phyloP scores from a whole-genome alignment of 768 basidiomycete species.

The Russula olivacea region DNA sequence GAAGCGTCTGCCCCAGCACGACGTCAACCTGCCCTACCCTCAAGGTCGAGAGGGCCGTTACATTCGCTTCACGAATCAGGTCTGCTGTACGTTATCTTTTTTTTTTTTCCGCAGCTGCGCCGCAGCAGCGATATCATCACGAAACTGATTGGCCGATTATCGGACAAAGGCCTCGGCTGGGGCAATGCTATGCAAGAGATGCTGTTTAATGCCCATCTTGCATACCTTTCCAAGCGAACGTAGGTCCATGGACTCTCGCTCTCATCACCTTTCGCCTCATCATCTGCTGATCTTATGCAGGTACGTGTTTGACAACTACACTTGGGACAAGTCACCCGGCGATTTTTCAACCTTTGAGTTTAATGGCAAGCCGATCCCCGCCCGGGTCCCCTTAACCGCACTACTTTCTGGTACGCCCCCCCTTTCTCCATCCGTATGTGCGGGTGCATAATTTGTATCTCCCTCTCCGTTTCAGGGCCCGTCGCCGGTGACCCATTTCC shows the following conservation, averaged over 20 bases:
- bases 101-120: background rate
- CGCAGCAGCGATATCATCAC: background rate
- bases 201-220: conserved; percentile 46
- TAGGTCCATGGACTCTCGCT: conserved; percentile 33
- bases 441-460: background rate
- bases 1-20: conserved; percentile 15
- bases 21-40: conserved; percentile 14
- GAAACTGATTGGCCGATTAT: background rate
- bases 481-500: conserved; percentile 39
- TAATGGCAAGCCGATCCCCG: conserved; percentile 47
- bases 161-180: conserved; percentile 45
- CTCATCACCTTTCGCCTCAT: too few species aligned
- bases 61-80: conserved; percentile 20
- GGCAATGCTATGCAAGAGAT: conserved; percentile 59
- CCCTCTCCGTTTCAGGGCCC: conserved; percentile 31
- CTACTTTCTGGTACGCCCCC: conserved; percentile 42
- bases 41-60: conserved; percentile 22
- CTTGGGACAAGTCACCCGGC: conserved; percentile 42
- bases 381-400: conserved; percentile 49
- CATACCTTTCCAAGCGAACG: conserved; percentile 43
- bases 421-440: too few species aligned
- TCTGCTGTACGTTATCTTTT: background rate
- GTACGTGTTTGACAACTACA: conserved; percentile 53
- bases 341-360: conserved; percentile 41
- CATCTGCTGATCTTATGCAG: conserved; percentile 26